Evolutionary conservation across 2,329 filamentous ascomycete species (phyloP).

Genomic region (Xylariaceae sp.): DNA sequence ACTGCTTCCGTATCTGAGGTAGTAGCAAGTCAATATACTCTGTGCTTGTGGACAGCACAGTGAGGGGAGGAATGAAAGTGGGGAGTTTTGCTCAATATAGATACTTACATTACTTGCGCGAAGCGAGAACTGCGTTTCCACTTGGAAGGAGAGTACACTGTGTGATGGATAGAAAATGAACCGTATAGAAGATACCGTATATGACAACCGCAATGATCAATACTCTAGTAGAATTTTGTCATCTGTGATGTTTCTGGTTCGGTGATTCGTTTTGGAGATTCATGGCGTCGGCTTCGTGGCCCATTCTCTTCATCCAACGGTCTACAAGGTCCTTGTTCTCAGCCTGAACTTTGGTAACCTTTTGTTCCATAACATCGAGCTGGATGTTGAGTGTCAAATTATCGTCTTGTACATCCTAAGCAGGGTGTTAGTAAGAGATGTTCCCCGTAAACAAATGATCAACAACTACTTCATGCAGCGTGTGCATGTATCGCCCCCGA

Average conservation of each 20-base stretch:
- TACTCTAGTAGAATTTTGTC: no score
- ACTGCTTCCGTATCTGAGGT: constrained; percentile 1
- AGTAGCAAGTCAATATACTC: constrained; percentile 12
- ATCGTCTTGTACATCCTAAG: constrained; percentile 82
- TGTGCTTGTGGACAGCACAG: constrained; percentile 12
- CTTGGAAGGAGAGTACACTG: constrained; percentile 11
- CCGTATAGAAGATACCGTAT: constrained; percentile 25
- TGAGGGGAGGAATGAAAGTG: constrained; percentile 7
- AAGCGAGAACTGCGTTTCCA: constrained; percentile 7
- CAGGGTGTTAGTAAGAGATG: no score
- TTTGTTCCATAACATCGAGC: constrained; percentile 79
- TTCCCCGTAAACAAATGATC: not conserved
- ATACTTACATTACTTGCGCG: constrained; percentile 11
- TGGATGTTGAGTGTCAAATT: constrained; percentile 84
- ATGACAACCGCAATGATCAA: constrained; percentile 19
- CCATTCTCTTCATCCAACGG: constrained; percentile 87
- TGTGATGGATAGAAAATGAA: constrained; percentile 19
- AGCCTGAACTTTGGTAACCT: constrained; percentile 63
- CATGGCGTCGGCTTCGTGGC: constrained; percentile 81
- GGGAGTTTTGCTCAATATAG: constrained; percentile 14
- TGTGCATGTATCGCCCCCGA: not conserved
- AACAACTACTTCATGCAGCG: not conserved
- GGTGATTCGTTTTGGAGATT: constrained; percentile 60
- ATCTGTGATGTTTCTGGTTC: constrained; percentile 25
- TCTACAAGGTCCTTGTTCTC: constrained; percentile 90